These are phyloP conservation scores for Fusarium drepaniforme DNA, from an alignment of 2,329 filamentous ascomycete species.

Conservation along the genomic window DNA sequence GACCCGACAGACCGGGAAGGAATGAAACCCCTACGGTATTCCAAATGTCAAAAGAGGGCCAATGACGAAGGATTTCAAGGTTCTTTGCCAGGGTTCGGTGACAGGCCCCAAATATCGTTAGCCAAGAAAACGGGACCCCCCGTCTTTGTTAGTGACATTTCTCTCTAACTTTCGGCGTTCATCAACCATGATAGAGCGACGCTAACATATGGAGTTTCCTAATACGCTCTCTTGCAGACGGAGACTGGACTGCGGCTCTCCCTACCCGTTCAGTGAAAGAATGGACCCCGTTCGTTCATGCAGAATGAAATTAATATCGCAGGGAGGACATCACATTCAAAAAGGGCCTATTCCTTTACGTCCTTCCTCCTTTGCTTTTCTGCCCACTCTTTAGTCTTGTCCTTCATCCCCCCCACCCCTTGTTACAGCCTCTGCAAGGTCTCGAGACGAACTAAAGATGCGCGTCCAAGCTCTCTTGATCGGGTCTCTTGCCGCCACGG, in stretches of 20 bases:
- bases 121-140: neutral
- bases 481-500: neutral
- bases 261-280: neutral
- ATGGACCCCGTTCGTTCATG: neutral
- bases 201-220: neutral
- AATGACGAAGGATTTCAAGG: neutral
- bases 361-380: conserved; percentile 1
- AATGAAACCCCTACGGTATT: neutral
- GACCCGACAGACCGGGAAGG: neutral
- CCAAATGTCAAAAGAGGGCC: neutral
- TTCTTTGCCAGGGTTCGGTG: neutral
- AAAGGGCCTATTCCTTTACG: neutral
- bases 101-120: neutral
- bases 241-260: neutral
- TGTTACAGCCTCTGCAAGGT: neutral
- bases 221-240: neutral
- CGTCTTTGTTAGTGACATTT: neutral
- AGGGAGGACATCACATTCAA: neutral
- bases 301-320: neutral
- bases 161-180: neutral
- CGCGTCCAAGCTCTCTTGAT: conserved; percentile 1
- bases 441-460: conserved; percentile 3
- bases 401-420: neutral
- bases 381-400: neutral
- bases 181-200: neutral